These are phyloP conservation scores for Paramyrothecium sp. DNA, from an alignment of 2,329 filamentous ascomycete species.

Conservation along the genomic window DNA sequence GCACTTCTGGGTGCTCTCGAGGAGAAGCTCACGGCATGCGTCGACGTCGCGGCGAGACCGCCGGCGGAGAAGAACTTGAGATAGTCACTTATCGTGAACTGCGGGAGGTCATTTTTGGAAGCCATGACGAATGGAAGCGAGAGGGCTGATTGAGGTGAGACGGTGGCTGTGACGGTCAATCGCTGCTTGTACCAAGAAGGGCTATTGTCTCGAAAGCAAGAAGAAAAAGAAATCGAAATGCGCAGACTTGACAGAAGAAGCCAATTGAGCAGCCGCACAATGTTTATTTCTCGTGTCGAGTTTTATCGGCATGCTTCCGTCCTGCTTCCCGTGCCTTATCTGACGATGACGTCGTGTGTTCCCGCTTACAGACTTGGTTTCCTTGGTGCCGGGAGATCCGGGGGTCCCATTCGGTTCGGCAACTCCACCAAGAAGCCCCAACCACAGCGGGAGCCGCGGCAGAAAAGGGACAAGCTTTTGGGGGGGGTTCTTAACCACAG, in stretches of 20 bases:
- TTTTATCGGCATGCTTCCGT: too few relatives aligned
- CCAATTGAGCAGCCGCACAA: too few relatives aligned
- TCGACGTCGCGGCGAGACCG: constrained; percentile 49
- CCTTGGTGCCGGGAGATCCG: not conserved
- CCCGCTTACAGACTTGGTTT: too few relatives aligned
- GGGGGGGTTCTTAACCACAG: too few relatives aligned
- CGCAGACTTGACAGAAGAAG: too few relatives aligned
- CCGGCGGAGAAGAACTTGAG: constrained; percentile 53
- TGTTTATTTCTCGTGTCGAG: too few relatives aligned
- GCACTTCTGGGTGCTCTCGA: not conserved
- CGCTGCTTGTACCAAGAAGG: not conserved
- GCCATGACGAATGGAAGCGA: constrained; percentile 14
- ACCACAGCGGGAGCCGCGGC: not conserved
- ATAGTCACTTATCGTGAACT: constrained; percentile 43
- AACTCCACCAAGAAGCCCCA: not conserved
- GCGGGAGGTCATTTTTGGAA: constrained; percentile 31
- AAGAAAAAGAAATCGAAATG: too few relatives aligned
- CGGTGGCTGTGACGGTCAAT: not conserved
- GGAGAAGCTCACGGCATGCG: constrained; percentile 43
- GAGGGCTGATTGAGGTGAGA: not conserved
- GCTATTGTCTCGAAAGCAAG: too few relatives aligned
- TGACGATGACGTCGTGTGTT: not conserved
- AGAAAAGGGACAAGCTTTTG: not conserved
- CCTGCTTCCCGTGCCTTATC: too few relatives aligned
- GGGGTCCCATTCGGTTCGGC: not conserved